Evolutionary conservation across 2,329 filamentous ascomycete species (phyloP).

Genomic region (Aspergillus costaricaensis): DNA sequence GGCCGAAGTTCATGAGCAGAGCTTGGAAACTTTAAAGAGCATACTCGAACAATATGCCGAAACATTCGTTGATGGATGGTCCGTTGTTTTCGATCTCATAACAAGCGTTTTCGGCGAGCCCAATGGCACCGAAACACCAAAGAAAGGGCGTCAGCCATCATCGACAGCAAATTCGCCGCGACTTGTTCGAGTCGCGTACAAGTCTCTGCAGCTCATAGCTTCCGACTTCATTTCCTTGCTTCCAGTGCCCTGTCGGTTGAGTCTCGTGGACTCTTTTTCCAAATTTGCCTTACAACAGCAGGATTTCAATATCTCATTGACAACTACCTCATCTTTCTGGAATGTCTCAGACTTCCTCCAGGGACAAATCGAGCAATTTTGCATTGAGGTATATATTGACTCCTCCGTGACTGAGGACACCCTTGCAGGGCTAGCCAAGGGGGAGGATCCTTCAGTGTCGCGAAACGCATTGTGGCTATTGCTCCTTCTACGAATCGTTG

Average conservation of each 20-base stretch:
- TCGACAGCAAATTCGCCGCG: conserved; percentile 59
- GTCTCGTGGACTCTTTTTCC: conserved; percentile 82
- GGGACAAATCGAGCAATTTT: conserved; percentile 47
- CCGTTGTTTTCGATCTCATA: conserved; percentile 80
- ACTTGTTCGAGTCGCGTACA: conserved; percentile 83
- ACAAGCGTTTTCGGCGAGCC: conserved; percentile 70
- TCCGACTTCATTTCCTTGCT: conserved; percentile 85
- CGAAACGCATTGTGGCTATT: conserved; percentile 37
- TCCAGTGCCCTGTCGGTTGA: conserved; percentile 70
- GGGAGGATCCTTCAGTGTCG: conserved; percentile 61
- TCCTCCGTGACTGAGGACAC: conserved; percentile 57
- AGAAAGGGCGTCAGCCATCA: conserved; percentile 22
- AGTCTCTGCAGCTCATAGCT: conserved; percentile 85
- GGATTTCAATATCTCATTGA: conserved; percentile 92
- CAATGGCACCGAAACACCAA: conserved; percentile 21
- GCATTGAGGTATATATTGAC: conserved; percentile 40
- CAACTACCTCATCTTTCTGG: conserved; percentile 95
- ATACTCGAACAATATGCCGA: conserved; percentile 89
- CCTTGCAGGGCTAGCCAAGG: conserved; percentile 60
- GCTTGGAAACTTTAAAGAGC: conserved; percentile 76
- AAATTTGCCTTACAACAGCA: conserved; percentile 87
- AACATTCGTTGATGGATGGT: conserved; percentile 79
- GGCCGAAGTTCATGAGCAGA: conserved; percentile 75
- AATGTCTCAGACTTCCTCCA: conserved; percentile 86
- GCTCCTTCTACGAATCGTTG: conserved; percentile 43